These are phyloP conservation scores for Xenosphaeropsis pyriputrescens DNA, from an alignment of 2,329 filamentous ascomycete species.

Conservation along the genomic window DNA sequence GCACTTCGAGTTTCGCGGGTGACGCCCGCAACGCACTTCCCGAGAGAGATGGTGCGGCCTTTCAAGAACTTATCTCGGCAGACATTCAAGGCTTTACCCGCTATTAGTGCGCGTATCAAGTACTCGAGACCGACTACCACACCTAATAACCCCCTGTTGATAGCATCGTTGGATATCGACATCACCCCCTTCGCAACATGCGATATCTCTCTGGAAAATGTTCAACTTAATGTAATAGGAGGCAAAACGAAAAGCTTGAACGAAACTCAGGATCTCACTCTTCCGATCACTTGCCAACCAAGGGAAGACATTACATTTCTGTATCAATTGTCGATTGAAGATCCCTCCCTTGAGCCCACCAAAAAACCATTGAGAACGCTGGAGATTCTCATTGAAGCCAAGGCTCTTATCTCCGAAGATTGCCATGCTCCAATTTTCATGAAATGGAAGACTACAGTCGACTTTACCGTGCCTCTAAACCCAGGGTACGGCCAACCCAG, in stretches of 20 bases:
- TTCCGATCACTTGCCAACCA: conserved; percentile 48
- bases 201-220: conserved; percentile 44
- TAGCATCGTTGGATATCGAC: conserved; percentile 61
- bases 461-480: conserved; percentile 53
- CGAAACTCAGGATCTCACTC: conserved; percentile 26
- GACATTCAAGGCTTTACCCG: conserved; percentile 49
- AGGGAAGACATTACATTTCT: conserved; percentile 65
- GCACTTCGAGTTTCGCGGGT: conserved; percentile 63
- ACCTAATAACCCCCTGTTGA: conserved; percentile 33
- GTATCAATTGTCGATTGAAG: conserved; percentile 44
- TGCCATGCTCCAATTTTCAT: conserved; percentile 50
- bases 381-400: conserved; percentile 44
- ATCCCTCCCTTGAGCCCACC: conserved; percentile 14
- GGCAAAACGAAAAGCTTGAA: conserved; percentile 45
- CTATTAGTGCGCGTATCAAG: conserved; percentile 57
- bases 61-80: conserved; percentile 49
- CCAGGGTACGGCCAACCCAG: conserved; percentile 42
- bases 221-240: conserved; percentile 40
- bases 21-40: conserved; percentile 45
- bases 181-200: conserved; percentile 57
- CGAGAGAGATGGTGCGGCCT: conserved; percentile 44
- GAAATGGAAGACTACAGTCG: conserved; percentile 53
- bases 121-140: conserved; percentile 52
- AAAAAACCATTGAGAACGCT: conserved; percentile 36
- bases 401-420: conserved; percentile 34